Conservation (phyloP, 2,329 filamentous ascomycete genomes). For the Penicillium sp. region DNA sequence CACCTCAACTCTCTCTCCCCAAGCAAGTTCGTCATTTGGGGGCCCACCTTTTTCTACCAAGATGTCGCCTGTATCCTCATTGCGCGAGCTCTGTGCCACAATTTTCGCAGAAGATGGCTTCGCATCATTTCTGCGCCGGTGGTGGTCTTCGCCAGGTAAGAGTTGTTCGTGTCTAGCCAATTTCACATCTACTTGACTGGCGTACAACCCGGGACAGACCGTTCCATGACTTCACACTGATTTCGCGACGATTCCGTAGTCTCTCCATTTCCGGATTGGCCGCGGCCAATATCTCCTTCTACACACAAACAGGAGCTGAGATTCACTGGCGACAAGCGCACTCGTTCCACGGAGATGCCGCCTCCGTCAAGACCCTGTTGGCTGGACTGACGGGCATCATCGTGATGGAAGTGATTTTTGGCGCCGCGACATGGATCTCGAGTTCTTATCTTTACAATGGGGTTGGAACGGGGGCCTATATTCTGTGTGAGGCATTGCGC, state of each 20-base stretch:
- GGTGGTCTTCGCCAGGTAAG: constrained; percentile 11
- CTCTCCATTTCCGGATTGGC: constrained; percentile 17
- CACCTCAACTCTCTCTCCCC: constrained; percentile 18
- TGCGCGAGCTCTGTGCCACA: constrained; percentile 8
- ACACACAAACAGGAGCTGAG: constrained; percentile 19
- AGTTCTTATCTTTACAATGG: constrained; percentile 15
- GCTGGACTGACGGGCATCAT: constrained; percentile 18
- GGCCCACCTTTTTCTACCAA: constrained; percentile 21
- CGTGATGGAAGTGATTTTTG: constrained; percentile 16
- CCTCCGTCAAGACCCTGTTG: constrained; percentile 19
- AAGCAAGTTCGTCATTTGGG: constrained; percentile 17
- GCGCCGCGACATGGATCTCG: constrained; percentile 10
- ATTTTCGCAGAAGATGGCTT: constrained; percentile 10
- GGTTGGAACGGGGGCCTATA: neutral
- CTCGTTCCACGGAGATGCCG: constrained; percentile 19
- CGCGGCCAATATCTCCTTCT: constrained; percentile 24
- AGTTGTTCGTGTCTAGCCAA: too few species aligned
- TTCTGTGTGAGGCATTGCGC: neutral
- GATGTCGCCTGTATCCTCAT: constrained; percentile 17
- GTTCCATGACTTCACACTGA: neutral
- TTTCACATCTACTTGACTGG: too few species aligned
- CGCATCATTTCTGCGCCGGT: constrained; percentile 7
- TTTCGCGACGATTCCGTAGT: constrained; percentile 3
- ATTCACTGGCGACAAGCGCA: constrained; percentile 25
- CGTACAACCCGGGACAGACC: neutral